phyloP scores from a whole-genome alignment of 2,329 filamentous ascomycete genomes.

The Ustilaginoidea virens region DNA sequence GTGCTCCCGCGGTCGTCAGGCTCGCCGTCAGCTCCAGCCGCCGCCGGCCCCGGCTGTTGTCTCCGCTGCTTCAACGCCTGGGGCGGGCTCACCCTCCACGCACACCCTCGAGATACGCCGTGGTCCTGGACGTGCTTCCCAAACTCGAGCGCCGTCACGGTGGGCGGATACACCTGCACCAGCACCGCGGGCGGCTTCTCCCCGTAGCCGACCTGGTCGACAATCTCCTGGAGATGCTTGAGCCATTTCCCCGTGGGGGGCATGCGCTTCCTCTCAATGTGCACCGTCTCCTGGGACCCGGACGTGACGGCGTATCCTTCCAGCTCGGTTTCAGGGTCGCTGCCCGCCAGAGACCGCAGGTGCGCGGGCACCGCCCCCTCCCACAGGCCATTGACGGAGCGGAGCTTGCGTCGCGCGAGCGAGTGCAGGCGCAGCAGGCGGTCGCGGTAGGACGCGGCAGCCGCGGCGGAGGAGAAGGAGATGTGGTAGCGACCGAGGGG shows the following conservation, averaged over 20 bases:
- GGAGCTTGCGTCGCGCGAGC: slow-evolving; percentile 14
- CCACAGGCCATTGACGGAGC: slow-evolving; percentile 17
- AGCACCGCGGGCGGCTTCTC: slow-evolving; percentile 15
- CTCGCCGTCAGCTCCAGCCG: no score
- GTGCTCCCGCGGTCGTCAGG: slow-evolving; percentile 3
- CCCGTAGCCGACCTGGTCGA: slow-evolving; percentile 9
- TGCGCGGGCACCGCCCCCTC: slow-evolving; percentile 10
- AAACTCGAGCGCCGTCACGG: slow-evolving; percentile 17
- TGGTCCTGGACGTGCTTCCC: slow-evolving; percentile 25
- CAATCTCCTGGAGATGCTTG: slow-evolving; percentile 9
- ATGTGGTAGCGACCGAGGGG: slow-evolving; percentile 52
- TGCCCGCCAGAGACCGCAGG: slow-evolving; percentile 9
- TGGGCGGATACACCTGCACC: slow-evolving; percentile 14
- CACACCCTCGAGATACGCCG: slow-evolving; percentile 17
- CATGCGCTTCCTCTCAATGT: slow-evolving; percentile 8
- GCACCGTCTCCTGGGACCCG: slow-evolving; percentile 9
- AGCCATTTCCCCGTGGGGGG: slow-evolving; percentile 12
- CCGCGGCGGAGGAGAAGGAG: slow-evolving; percentile 44
- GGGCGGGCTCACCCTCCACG: slow-evolving; percentile 11
- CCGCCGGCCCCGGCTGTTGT: no score
- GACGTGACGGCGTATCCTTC: slow-evolving; percentile 15
- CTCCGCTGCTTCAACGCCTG: neutral
- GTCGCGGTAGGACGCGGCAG: slow-evolving; percentile 43
- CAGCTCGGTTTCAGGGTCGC: slow-evolving; percentile 10
- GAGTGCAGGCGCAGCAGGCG: slow-evolving; percentile 18